A percentile compares a stretch with the other conserved stretches of the same genome.
phyloP scores from a whole-genome alignment of 106 monocot genomes.

The Dendrobium nobile region DNA sequence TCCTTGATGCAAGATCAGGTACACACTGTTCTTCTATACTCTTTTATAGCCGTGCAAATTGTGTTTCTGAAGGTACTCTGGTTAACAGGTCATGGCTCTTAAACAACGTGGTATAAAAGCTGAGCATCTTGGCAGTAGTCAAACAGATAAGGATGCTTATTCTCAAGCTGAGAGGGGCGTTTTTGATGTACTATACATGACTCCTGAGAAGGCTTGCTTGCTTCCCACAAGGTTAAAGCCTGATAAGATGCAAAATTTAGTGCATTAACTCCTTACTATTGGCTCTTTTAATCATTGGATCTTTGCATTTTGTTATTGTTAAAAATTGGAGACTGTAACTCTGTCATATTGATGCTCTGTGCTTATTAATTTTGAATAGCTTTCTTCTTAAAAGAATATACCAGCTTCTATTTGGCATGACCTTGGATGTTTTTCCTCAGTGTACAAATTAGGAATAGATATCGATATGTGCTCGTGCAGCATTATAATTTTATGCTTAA shows the following conservation, averaged over 20 bases:
- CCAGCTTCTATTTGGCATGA: not conserved
- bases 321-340: not conserved
- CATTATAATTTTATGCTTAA: not conserved
- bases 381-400: not conserved
- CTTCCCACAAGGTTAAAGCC: conserved; percentile 59
- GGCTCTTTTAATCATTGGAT: not conserved
- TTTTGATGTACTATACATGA: conserved; percentile 85
- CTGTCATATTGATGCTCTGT: not conserved
- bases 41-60: not conserved
- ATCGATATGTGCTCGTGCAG: not conserved
- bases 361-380: not conserved
- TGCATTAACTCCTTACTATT: not conserved
- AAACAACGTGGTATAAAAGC: conserved; percentile 76
- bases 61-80: conserved; percentile 3
- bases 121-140: conserved; percentile 81
- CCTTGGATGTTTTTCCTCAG: not conserved
- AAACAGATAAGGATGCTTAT: conserved; percentile 35
- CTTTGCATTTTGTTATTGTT: not conserved
- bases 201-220: conserved; percentile 89
- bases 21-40: not conserved
- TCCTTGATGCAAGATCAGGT: conserved; percentile 99
- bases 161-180: conserved; percentile 60
- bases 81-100: conserved; percentile 75
- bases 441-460: not conserved
- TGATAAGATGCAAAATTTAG: not conserved